Evolutionary conservation across 805 yeast species (phyloP).

Genomic region (Huiozyma naganishii): DNA sequence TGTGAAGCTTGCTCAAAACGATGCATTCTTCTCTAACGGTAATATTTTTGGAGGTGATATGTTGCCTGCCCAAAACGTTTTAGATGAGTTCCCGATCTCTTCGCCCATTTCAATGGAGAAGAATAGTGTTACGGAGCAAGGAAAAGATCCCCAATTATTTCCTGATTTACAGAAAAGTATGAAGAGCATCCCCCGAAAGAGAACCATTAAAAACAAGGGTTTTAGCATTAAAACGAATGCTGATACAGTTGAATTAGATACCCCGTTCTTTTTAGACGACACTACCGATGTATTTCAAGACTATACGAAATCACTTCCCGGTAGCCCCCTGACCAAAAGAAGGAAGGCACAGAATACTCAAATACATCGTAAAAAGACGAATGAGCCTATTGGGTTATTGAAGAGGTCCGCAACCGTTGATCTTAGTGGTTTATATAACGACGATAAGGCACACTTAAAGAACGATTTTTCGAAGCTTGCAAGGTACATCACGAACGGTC

Average conservation of each 20-base stretch:
- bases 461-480: conserved; percentile 2
- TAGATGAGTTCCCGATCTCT: background rate
- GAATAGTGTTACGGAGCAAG: background rate
- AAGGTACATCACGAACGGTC: conserved; percentile 16
- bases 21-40: background rate
- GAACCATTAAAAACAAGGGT: too few species aligned
- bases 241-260: conserved; percentile 9
- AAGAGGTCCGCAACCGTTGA: conserved; percentile 3
- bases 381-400: background rate
- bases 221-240: background rate
- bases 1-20: background rate
- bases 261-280: conserved; percentile 7
- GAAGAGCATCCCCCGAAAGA: too few species aligned
- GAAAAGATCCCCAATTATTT: background rate
- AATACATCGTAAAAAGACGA: background rate
- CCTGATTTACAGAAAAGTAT: too few species aligned
- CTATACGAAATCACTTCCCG: too few species aligned
- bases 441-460: background rate
- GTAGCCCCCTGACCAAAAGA: background rate
- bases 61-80: background rate
- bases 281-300: conserved; percentile 2
- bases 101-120: background rate
- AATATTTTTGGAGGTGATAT: background rate
- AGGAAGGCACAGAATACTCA: conserved; percentile 1
- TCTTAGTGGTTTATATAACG: background rate